Evolutionary conservation across 2,329 filamentous ascomycete genomes (phyloP).

Genomic region (Colletotrichum tropicale): DNA sequence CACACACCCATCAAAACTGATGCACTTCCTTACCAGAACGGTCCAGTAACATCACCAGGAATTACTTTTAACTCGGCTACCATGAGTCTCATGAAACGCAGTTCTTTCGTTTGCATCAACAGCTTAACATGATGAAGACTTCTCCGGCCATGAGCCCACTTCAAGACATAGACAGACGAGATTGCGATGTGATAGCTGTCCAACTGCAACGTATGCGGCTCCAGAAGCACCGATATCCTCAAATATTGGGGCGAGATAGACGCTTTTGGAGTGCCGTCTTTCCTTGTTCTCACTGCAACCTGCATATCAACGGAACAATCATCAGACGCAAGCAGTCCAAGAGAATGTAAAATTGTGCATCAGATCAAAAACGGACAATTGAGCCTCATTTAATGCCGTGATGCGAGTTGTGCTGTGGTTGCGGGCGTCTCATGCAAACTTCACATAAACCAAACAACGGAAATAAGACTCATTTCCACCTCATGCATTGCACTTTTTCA

Average conservation of each 20-base stretch:
- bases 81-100: not conserved
- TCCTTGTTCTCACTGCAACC: not conserved
- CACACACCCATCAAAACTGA: not conserved
- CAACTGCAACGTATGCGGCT: not conserved
- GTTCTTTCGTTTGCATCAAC: not conserved
- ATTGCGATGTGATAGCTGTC: not conserved
- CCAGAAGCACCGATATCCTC: not conserved
- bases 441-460: not conserved
- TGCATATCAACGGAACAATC: not conserved
- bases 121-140: not conserved
- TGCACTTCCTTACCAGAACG: not conserved
- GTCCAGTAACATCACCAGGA: not conserved
- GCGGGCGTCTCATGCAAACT: not conserved
- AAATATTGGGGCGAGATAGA: not conserved
- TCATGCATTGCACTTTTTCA: not conserved
- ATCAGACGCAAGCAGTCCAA: not conserved
- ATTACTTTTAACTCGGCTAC: not conserved
- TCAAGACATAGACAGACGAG: not conserved
- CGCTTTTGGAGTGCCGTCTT: not conserved
- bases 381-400: not conserved
- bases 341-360: not conserved
- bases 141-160: not conserved
- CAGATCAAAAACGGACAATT: not conserved
- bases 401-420: not conserved
- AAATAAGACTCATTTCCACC: not conserved